Conservation (phyloP, 148 eudicot genomes). For the Spergularia marina region DNA sequence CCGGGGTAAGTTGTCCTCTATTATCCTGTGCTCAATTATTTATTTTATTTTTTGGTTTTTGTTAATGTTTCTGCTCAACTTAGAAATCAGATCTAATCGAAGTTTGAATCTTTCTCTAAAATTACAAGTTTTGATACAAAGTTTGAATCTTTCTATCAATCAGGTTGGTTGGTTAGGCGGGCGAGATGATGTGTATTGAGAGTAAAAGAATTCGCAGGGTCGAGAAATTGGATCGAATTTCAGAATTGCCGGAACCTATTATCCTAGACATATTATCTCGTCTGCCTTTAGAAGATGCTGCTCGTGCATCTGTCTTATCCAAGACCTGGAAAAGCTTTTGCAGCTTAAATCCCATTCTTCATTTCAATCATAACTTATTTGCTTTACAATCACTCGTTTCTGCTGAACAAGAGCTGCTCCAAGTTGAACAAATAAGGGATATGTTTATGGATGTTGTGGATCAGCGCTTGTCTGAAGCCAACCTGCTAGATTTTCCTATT, state of each 20-base stretch:
- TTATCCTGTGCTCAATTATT: no score
- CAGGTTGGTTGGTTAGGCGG: no score
- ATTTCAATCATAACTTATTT: conserved; percentile 14
- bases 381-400: conserved; percentile 1
- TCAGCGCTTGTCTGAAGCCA: neutral
- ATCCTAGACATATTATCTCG: conserved; percentile 9
- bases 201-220: neutral
- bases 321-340: conserved; percentile 11
- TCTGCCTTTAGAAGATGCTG: conserved; percentile 11
- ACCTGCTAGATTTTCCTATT: neutral
- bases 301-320: conserved; percentile 15
- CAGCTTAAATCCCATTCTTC: conserved; percentile 4
- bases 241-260: conserved; percentile 13
- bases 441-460: conserved; percentile 14
- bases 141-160: no score
- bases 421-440: conserved; percentile 15
- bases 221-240: neutral
- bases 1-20: no score
- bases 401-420: neutral
- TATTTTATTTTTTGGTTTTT: no score
- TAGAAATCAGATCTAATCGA: no score
- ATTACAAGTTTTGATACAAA: no score
- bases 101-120: no score
- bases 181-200: neutral
- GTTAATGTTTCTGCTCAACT: no score